A percentile compares a stretch with the other conserved stretches of the same genome.
Conservation (phyloP, 495 filamentous ascomycete species). For the Hypoxylon fuscum region DNA sequence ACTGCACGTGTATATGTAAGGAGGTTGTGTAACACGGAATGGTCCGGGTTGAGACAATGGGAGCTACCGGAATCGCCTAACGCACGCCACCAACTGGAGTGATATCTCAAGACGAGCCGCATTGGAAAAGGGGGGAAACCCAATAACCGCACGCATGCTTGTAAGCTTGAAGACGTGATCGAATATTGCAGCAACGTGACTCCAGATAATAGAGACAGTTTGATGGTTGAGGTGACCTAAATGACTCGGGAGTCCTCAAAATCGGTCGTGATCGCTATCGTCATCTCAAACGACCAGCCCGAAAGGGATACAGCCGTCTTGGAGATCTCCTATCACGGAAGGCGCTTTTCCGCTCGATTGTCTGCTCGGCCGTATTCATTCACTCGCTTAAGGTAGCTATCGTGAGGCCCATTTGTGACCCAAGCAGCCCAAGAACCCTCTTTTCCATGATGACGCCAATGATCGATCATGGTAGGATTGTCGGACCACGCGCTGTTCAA, state of each 20-base stretch:
- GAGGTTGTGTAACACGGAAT: constrained; percentile 20
- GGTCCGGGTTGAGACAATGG: constrained; percentile 21
- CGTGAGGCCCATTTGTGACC: background rate
- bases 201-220: background rate
- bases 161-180: background rate
- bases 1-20: constrained; percentile 24
- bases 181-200: too few species aligned
- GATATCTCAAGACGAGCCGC: constrained; percentile 20
- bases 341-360: background rate
- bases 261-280: background rate
- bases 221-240: background rate
- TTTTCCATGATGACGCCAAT: too few species aligned
- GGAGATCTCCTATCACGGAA: background rate
- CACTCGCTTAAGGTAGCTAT: constrained; percentile 1
- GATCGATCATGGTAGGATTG: too few species aligned
- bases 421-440: too few species aligned
- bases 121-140: background rate
- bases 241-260: background rate
- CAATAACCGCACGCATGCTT: background rate
- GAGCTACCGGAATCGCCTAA: constrained; percentile 12
- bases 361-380: background rate
- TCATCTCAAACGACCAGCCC: background rate
- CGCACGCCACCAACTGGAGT: constrained; percentile 7
- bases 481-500: too few species aligned
- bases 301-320: background rate